These are phyloP conservation scores for Gossypium ekmanianum DNA, from an alignment of 345 rosid species.

Conservation along the genomic window DNA sequence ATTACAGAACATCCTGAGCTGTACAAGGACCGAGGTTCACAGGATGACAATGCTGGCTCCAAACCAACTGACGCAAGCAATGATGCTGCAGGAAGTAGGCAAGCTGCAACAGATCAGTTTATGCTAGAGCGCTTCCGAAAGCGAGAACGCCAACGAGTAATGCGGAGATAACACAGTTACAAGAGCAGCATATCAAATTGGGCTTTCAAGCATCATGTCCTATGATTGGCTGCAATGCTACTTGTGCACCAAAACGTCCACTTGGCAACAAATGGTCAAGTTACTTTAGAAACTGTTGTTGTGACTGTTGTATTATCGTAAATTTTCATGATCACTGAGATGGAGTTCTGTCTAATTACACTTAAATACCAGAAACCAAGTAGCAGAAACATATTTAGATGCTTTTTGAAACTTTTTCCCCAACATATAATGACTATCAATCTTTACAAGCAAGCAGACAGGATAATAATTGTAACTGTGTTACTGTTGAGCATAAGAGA, in stretches of 20 bases:
- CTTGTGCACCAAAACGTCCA: background rate
- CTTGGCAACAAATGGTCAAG: background rate
- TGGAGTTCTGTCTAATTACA: background rate
- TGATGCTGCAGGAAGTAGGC: conserved; percentile 67
- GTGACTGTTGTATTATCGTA: background rate
- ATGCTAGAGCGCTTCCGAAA: conserved; percentile 93
- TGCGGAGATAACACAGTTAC: conserved; percentile 55
- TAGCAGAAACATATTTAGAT: background rate
- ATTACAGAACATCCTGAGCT: conserved; percentile 88
- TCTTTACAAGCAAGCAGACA: background rate
- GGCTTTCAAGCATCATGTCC: background rate
- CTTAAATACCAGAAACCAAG: background rate
- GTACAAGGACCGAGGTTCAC: conserved; percentile 59
- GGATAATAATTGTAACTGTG: background rate
- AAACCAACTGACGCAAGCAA: conserved; percentile 41
- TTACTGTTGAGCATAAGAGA: background rate
- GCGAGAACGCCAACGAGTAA: conserved; percentile 84
- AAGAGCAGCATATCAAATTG: background rate
- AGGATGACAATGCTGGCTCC: conserved; percentile 50
- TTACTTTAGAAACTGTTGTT: background rate
- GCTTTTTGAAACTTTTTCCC: background rate
- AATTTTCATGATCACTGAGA: background rate
- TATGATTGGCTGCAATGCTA: background rate
- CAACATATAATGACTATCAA: background rate
- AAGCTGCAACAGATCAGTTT: conserved; percentile 93